Evolutionary conservation across 2,329 filamentous ascomycete genomes (phyloP).

Genomic region (Venturia effusa): DNA sequence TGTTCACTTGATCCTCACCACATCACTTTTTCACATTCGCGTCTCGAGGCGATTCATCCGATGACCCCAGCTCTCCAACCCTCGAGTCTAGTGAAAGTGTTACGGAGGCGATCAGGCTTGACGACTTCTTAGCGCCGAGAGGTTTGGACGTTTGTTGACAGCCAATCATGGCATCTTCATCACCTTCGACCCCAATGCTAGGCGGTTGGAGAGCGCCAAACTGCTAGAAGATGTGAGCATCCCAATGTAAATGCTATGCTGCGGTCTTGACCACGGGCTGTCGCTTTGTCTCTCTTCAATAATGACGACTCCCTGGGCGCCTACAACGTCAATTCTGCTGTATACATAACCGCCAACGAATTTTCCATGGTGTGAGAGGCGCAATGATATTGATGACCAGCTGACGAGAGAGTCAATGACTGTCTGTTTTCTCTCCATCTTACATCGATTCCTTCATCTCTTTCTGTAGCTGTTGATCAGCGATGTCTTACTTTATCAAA

Average conservation of each 20-base stretch:
- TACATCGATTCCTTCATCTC: neutral
- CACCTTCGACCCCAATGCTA: neutral
- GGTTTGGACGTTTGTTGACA: neutral
- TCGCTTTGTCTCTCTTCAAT: neutral
- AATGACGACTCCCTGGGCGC: neutral
- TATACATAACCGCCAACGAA: neutral
- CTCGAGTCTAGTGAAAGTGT: neutral
- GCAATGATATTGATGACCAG: neutral
- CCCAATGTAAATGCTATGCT: neutral
- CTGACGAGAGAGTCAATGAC: neutral
- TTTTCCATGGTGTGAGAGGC: neutral
- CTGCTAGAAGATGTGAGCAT: neutral
- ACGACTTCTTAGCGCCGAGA: neutral
- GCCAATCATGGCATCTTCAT: neutral
- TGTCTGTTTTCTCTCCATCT: neutral
- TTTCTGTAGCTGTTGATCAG: neutral
- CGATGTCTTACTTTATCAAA: neutral
- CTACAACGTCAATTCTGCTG: neutral
- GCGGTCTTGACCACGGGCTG: neutral
- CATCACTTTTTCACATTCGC: neutral
- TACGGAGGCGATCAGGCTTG: neutral
- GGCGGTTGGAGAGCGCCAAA: neutral
- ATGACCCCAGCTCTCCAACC: neutral
- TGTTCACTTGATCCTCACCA: too few species aligned
- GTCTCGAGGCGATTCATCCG: neutral